Evolutionary conservation across 805 yeast genomes (phyloP).

Genomic region (Cyberlindnera mycetangii): DNA sequence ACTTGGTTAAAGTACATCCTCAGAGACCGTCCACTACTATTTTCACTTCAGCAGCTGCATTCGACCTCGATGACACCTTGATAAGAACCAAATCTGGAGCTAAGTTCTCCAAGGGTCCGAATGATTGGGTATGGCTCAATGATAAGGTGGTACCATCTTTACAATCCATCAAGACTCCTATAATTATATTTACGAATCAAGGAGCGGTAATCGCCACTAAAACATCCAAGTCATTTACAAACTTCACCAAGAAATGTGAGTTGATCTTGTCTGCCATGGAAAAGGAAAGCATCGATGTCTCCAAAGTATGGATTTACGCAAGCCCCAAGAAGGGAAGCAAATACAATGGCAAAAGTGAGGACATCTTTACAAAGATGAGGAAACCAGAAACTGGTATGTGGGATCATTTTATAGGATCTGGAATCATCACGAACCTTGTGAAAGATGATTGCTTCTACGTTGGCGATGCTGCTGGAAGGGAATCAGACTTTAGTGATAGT

Average conservation of each 20-base stretch:
- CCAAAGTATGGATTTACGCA: slow-evolving; percentile 51
- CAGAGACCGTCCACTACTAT: slow-evolving; percentile 2
- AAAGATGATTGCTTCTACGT: slow-evolving; percentile 57
- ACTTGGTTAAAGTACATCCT: slow-evolving; percentile 43
- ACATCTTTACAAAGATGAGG: slow-evolving; percentile 39
- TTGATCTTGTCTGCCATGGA: slow-evolving; percentile 33
- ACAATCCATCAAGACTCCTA: slow-evolving; percentile 9
- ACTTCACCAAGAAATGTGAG: slow-evolving; percentile 42
- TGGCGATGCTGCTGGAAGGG: slow-evolving; percentile 97
- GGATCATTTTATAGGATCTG: slow-evolving; percentile 44
- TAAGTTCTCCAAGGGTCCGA: slow-evolving; percentile 52
- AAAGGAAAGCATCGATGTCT: slow-evolving; percentile 23
- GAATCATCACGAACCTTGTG: slow-evolving; percentile 30
- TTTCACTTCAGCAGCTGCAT: slow-evolving; percentile 49
- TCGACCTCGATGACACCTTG: slow-evolving; percentile 84
- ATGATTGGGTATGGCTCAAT: slow-evolving; percentile 76
- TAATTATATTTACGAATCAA: slow-evolving; percentile 85
- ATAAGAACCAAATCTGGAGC: slow-evolving; percentile 61
- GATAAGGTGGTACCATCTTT: slow-evolving; percentile 24
- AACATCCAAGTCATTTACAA: slow-evolving; percentile 33
- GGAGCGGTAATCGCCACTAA: slow-evolving; percentile 55
- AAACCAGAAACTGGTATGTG: slow-evolving; percentile 86
- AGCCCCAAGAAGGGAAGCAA: slow-evolving; percentile 53
- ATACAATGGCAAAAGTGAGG: slow-evolving; percentile 13
- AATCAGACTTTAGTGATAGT: slow-evolving; percentile 72